Base-by-base conservation (phyloP, 768 basidiomycete species). In the Lentinus tigrinus region DNA sequence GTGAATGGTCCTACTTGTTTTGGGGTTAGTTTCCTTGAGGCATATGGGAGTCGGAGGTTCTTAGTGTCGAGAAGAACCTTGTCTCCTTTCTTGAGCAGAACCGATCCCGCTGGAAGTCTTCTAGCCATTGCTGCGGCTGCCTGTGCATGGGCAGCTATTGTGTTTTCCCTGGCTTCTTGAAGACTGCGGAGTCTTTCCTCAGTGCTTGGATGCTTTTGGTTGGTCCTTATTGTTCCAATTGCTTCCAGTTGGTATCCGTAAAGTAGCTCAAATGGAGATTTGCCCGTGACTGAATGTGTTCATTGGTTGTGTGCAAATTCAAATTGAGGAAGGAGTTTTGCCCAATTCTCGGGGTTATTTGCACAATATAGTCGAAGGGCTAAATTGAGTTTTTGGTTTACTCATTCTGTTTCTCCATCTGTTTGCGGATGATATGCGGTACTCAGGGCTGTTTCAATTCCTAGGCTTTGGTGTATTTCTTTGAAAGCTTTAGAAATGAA, bases 401-500 rank as follows among this genome's bases (percentile, higher is more conserved):
- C 61, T 3, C 67, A 56, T 58, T 81, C 77, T 0, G 75, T 76
- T 47, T 77, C 74, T 0, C 79, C 75, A 54, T 79, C 73, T 1
- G 72, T 73, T 50, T 77, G 72, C 0, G 79, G 81, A 55, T 79
- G 78, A 47, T 73, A 80, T 0, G 77, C 77, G 0, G 78, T 80
- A 3, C 70, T 73, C 0, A 73, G 58, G 39, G 69, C 70, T 3
- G 46, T 51, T 14, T 73, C 54, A 37, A 80, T 75, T 0, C 72
- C 69, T 0, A 78, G 68, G 0, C 66, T 44, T 26, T 42, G 26
- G 34, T 68, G 66, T 0, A 80, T 52, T 0, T 70, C 68, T 7
- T 40, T n/a, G 65, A 72, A 75, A 59, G 77, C 72, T 9, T 65
- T 53, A 0, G 72, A 68, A 1, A 67, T 59, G 51, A 76, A 77